Conservation (phyloP, 1,284 basidiomycete genomes). For the Tylopilus sp. region DNA sequence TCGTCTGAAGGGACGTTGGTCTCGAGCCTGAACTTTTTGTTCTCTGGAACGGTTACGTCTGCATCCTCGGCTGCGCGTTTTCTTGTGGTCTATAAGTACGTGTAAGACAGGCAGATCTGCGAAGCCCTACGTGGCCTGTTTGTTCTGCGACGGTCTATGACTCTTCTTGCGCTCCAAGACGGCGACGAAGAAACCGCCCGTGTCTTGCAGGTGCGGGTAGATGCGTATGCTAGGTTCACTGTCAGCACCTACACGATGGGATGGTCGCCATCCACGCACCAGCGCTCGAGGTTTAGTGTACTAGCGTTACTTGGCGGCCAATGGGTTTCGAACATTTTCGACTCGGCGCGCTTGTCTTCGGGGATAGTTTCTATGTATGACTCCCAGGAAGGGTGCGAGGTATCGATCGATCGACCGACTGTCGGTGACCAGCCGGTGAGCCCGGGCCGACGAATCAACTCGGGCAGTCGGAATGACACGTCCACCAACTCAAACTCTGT, state of each 20-base stretch:
- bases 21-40: conserved; percentile 50
- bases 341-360: conserved; percentile 48
- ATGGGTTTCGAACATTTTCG: conserved; percentile 67
- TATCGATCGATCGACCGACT: conserved; percentile 40
- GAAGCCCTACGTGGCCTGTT: conserved; percentile 25
- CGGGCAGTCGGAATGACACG: conserved; percentile 68
- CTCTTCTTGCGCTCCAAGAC: conserved; percentile 64
- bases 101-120: not conserved
- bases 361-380: conserved; percentile 52
- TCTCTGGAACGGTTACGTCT: conserved; percentile 39
- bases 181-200: conserved; percentile 96
- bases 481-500: conserved; percentile 82
- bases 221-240: conserved; percentile 66
- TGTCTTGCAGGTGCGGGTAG: conserved; percentile 95
- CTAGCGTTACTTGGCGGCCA: conserved; percentile 77
- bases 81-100: conserved; percentile 13
- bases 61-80: conserved; percentile 50
- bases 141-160: conserved; percentile 11
- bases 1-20: conserved; percentile 17
- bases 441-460: conserved; percentile 75
- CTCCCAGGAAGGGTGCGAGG: conserved; percentile 45
- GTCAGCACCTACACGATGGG: conserved; percentile 2
- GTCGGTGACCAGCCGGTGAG: conserved; percentile 75
- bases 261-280: conserved; percentile 46
- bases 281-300: conserved; percentile 62